Base-by-base conservation (phyloP, 1,139 yeast genomes). In the Candida labiduridarum region DNA sequence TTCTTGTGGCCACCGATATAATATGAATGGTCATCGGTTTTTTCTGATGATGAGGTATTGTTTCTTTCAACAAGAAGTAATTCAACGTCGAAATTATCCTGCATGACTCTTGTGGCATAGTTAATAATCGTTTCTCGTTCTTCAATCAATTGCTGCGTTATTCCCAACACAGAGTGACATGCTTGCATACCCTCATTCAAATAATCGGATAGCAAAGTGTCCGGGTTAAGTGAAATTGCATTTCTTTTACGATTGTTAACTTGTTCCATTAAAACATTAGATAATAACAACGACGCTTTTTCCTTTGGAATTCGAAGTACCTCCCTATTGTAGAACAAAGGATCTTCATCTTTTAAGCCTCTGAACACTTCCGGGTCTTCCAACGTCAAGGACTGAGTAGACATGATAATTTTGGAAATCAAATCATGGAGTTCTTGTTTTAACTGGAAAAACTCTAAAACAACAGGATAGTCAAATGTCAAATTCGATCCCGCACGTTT, bases 91-190 rank as follows among this genome's bases (percentile, higher is more conserved):
- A 85, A 80, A 59, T 85, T 88, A 57, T 85, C 84, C 57, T 85
- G 87, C 90, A 87, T 84, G 48, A 86, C 85, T 59, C 94, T 75
- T 0, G 92, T 85, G 12, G 90, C 87, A 60, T 86, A 86, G 58
- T 85, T 87, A 48, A 86, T 66, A 29, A 87, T 78, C 2, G 84
- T 80, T 52, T 85, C 90, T 52, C 91, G 74, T 61, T 87, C 91
- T 48, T 84, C 88, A 39, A 85, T 80, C 56, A 88, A 71, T 56
- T 80, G 87, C 44, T 77, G 78, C 5, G 84, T 78, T 4, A 83
- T 65, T 0, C 67, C 58, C 44, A 80, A 67, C 2, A 84, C 66
- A 4, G 78, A 62, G 12, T 73, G 69, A 39, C 82, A 71, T 34
- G 79, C 69, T 35, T 76, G 74, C 14, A 72, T 66, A 7, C 83